Evolutionary conservation across 192 early-diverging fungal genomes (phyloP), one percentile per base, ranked within the genome.

Genomic region (Mortierella alpina): DNA sequence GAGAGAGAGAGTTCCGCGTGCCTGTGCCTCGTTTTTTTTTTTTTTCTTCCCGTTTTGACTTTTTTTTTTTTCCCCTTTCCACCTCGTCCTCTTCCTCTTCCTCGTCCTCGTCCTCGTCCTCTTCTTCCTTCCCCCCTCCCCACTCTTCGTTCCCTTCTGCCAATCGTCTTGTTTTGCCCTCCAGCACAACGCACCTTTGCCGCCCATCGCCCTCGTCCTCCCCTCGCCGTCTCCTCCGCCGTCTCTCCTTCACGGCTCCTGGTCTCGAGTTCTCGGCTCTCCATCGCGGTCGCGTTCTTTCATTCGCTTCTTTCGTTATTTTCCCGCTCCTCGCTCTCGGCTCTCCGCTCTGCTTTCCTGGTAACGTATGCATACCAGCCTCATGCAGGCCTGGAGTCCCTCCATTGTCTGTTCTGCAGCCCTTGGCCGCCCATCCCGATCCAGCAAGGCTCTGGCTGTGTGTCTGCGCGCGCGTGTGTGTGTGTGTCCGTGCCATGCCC

Each of bases 31-130:
- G n/a, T n/a, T n/a, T n/a, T n/a, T n/a, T n/a, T n/a, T n/a, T n/a
- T n/a, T n/a, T 59, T 13, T 12, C 40, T 40, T 59, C 58, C 58
- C 58, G 15, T 59, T 59, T 59, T 40, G 39, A 39, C 39, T 59
- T n/a, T 31, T 59, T 42, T 17, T n/a, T 31, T 59, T 42, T 17
- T n/a, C 14, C 58, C 56, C 15, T 42, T 41, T 15, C 5, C 13
- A 31, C 58, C 58, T 41, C 39, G n/a, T 41, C 58, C 7, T 14
- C 41, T 12, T 59, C 39, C 42, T 41, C 58, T 14, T 14, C 41
- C 17, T 59, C 41, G 7, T 59, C n/a, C 54, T 45, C 47, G 7
- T 44, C 23, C 13, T 62, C n/a, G n/a, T n/a, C 44, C 8, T 62
- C 6, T 46, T 63, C 8, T 49, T 62, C 18, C 61, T 2, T 44